Percentiles rank a stretch among this genome's conserved stretches.
These are phyloP conservation scores for Eucalyptus shirleyi DNA, from an alignment of 345 rosid species.

Conservation along the genomic window DNA sequence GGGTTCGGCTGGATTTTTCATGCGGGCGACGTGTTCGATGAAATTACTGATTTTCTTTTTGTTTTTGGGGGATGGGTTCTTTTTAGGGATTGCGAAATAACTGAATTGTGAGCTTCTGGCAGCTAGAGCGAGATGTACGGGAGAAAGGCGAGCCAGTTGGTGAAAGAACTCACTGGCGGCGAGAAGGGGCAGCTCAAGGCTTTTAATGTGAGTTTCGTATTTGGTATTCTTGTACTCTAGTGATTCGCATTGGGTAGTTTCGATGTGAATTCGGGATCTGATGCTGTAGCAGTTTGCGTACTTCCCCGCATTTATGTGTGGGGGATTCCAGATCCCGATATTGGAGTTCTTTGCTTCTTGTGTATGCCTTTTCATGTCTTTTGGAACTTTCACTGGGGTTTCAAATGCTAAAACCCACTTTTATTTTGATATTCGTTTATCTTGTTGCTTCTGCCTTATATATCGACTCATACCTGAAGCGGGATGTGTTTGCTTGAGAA, in stretches of 20 bases:
- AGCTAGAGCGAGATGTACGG: conserved; percentile 29
- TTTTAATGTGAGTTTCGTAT: conserved; percentile 23
- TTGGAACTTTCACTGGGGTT: not conserved
- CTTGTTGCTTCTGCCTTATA: not conserved
- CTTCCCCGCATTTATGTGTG: not conserved
- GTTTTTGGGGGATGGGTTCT: not conserved
- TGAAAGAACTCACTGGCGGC: conserved; percentile 31
- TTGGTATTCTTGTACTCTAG: not conserved
- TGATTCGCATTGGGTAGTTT: not conserved
- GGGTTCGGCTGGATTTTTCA: not conserved
- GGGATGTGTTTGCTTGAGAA: not conserved
- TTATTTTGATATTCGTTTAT: not conserved
- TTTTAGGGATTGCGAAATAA: not conserved
- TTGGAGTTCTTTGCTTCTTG: not conserved
- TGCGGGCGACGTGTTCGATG: not conserved
- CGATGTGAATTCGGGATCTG: not conserved
- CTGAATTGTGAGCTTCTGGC: not conserved
- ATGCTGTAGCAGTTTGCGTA: not conserved
- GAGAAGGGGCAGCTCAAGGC: conserved; percentile 53
- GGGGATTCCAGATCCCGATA: not conserved
- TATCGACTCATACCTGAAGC: not conserved
- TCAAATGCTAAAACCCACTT: not conserved
- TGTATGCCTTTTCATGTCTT: not conserved
- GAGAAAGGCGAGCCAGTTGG: conserved; percentile 39
- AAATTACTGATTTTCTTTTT: not conserved